phyloP scores from a whole-genome alignment of 768 basidiomycete species.

The Russula virescens region DNA sequence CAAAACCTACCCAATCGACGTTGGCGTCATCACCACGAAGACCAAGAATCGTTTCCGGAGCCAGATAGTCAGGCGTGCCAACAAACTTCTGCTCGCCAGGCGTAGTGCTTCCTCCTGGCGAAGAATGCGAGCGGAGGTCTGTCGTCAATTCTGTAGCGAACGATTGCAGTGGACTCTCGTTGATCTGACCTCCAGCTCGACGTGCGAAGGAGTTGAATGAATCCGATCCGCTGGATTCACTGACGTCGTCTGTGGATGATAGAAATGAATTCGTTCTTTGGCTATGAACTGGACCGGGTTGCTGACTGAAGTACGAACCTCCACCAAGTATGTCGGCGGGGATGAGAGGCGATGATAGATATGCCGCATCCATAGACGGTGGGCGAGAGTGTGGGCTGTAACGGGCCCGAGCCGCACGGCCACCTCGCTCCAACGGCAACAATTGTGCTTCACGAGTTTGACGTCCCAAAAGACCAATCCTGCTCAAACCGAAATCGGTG shows the following conservation, averaged over 20 bases:
- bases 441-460: slow-evolving; percentile 69
- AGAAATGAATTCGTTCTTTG: slow-evolving; percentile 61
- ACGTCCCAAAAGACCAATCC: slow-evolving; percentile 96
- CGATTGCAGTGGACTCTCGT: slow-evolving; percentile 77
- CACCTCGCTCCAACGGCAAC: slow-evolving; percentile 29
- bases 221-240: slow-evolving; percentile 86
- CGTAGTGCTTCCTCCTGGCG: slow-evolving; percentile 47
- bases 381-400: slow-evolving; percentile 70
- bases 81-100: slow-evolving; percentile 92
- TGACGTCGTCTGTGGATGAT: slow-evolving; percentile 68
- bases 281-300: slow-evolving; percentile 54
- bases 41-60: slow-evolving; percentile 92
- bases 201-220: slow-evolving; percentile 43
- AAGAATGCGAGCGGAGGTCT: slow-evolving; percentile 74
- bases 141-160: slow-evolving; percentile 83
- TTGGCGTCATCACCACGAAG: slow-evolving; percentile 90
- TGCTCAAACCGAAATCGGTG: slow-evolving; percentile 95
- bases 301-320: slow-evolving; percentile 78
- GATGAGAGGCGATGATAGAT: slow-evolving; percentile 71
- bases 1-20: slow-evolving; percentile 86
- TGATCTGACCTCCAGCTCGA: slow-evolving; percentile 38
- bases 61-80: slow-evolving; percentile 96
- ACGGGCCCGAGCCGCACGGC: slow-evolving; percentile 42
- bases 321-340: slow-evolving; percentile 47
- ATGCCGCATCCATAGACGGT: slow-evolving; percentile 74